Conservation (phyloP, 345 rosid species). For the Eucalyptus caleyi region DNA sequence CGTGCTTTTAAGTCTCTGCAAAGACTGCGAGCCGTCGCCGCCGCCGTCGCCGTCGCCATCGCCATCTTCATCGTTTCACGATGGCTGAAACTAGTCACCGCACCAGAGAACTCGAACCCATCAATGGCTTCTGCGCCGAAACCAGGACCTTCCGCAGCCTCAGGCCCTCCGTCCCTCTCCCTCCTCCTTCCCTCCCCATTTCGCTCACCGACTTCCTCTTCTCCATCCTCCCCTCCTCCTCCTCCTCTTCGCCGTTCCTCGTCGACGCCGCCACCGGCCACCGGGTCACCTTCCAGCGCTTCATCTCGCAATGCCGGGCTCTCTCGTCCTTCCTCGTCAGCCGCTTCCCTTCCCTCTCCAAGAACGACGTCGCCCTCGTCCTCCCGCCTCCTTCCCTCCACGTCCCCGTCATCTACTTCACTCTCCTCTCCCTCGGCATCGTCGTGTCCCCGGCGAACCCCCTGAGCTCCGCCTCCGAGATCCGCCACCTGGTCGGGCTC, state of each 20-base stretch:
- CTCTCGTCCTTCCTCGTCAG: neutral
- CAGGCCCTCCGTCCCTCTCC: constrained; percentile 5
- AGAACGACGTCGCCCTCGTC: constrained; percentile 15
- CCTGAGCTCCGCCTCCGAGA: constrained; percentile 2
- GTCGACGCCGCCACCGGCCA: neutral
- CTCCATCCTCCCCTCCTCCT: neutral
- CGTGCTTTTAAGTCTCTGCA: neutral
- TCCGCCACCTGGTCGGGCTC: constrained; percentile 13
- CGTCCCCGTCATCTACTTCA: constrained; percentile 20
- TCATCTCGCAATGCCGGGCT: neutral
- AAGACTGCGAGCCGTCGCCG: neutral
- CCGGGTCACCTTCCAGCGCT: neutral
- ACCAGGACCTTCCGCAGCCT: constrained; percentile 15
- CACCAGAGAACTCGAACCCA: neutral
- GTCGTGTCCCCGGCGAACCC: constrained; percentile 19
- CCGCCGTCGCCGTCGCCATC: too few species aligned
- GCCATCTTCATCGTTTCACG: neutral
- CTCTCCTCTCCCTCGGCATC: constrained; percentile 20
- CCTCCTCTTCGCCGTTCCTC: neutral
- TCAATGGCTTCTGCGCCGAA: constrained; percentile 8
- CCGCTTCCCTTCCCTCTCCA: constrained; percentile 1
- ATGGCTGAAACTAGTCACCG: neutral
- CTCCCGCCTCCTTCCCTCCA: constrained; percentile 5
- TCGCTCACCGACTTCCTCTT: constrained; percentile 8
- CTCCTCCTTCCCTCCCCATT: neutral